Percentiles rank a stretch among this genome's conserved stretches.
Conservation (phyloP, 2,329 filamentous ascomycete genomes). For the Daldinia sp. region DNA sequence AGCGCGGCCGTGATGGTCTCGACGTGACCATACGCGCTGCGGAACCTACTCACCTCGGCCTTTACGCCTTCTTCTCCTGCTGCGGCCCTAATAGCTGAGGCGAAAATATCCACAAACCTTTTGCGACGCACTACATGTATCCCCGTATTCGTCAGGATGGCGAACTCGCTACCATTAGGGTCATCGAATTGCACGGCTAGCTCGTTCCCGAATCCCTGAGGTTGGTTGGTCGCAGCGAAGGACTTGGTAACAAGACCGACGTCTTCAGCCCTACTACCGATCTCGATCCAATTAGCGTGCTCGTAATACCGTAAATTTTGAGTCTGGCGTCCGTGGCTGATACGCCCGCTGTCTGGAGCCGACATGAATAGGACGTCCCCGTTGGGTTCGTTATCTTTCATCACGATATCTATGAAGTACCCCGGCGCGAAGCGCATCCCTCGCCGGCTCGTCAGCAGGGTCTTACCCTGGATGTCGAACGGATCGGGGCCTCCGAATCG, state of each 20-base stretch:
- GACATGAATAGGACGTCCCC: conserved; percentile 81
- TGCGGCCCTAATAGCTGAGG: conserved; percentile 76
- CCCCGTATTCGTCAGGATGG: conserved; percentile 89
- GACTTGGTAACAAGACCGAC: conserved; percentile 79
- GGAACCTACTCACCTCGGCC: conserved; percentile 82
- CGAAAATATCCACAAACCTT: conserved; percentile 91
- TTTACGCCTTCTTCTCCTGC: conserved; percentile 83
- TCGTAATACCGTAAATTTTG: conserved; percentile 74
- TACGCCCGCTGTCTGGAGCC: conserved; percentile 86
- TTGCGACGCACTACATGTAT: conserved; percentile 86
- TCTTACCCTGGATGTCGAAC: conserved; percentile 57
- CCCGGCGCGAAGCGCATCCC: conserved; percentile 80
- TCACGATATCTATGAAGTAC: conserved; percentile 87
- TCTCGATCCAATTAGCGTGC: conserved; percentile 78
- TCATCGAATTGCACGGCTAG: conserved; percentile 95
- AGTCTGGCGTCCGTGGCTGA: conserved; percentile 66
- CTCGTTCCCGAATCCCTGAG: conserved; percentile 90
- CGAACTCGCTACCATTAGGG: conserved; percentile 76
- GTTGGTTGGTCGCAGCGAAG: conserved; percentile 72
- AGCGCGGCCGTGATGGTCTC: conserved; percentile 91
- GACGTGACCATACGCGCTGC: conserved; percentile 83
- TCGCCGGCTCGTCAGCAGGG: conserved; percentile 58
- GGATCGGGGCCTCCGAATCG: conserved; percentile 50
- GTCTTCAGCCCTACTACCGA: conserved; percentile 78
- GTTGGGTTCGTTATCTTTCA: conserved; percentile 65